Evolutionary conservation across 139 green algal genomes (phyloP).

Genomic region (Chlorella ohadii): DNA sequence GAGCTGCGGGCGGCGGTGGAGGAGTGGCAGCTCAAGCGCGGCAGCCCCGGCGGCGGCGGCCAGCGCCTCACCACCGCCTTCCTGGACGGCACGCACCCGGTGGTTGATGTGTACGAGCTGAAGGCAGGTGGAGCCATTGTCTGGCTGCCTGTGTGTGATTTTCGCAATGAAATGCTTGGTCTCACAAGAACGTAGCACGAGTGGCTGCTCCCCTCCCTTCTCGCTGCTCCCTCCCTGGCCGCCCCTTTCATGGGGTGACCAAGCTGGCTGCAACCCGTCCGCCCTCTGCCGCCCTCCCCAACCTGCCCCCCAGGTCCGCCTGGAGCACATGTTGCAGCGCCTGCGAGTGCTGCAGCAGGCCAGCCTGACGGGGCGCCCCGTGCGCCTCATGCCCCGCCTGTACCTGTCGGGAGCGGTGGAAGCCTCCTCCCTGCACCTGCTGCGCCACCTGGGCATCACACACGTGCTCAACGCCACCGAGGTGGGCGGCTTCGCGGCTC

Average conservation of each 20-base stretch:
- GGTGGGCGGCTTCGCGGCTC: conserved; percentile 36
- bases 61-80: conserved; percentile 83
- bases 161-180: no score
- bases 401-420: conserved; percentile 83
- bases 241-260: no score
- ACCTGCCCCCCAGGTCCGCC: conserved; percentile 56
- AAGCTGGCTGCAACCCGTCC: no score
- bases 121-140: conserved; percentile 74
- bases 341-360: conserved; percentile 75
- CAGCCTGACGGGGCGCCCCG: conserved; percentile 58
- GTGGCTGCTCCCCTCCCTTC: no score
- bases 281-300: neutral
- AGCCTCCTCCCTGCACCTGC: conserved; percentile 75
- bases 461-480: conserved; percentile 90
- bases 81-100: conserved; percentile 79
- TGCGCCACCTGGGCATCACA: conserved; percentile 85
- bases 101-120: conserved; percentile 90
- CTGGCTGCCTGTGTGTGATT: no score
- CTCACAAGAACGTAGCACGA: no score
- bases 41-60: neutral
- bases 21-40: conserved; percentile 77
- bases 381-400: conserved; percentile 62
- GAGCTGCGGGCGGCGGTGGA: conserved; percentile 69
- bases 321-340: conserved; percentile 88
- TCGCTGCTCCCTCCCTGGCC: no score